Base-by-base conservation (phyloP, 139 green algal species). In the Mesostigma viride region DNA sequence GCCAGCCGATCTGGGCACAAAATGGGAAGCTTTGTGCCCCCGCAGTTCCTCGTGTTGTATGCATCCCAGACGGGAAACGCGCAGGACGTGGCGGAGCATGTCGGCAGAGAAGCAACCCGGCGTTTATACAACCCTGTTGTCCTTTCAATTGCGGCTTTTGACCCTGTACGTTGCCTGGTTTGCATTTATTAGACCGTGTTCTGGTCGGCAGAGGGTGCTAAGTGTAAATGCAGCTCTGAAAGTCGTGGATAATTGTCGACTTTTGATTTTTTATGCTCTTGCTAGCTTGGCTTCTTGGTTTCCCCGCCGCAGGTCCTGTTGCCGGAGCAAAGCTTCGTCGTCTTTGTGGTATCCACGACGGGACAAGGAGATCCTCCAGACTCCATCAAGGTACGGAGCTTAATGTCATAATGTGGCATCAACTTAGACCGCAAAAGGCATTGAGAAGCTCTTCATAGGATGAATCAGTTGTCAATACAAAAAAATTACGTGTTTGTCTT, bases 61-160 rank as follows among this genome's bases (percentile, higher is more conserved):
- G 90, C 78, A 17, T 89, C 83, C 0, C 76, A 96, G 63, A 95
- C 90, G 5, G 90, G 90, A 20, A 95, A 94, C 62, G 88, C 89
- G 1, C 83, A 96, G 86, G 91, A 97, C 75, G 88, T 91, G 1
- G 91, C 91, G 24, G 90, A 97, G 71, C 79, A 77, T 1, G 68
- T 96, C n/a, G 86, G 58, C 0, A 70, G 88, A 0, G 88, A 95
- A 71, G 86, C 82, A 1, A 45, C 45, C 31, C 59, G 62, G 17
- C 72, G 84, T 17, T 68, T 83, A 28, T 87, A 80, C 8, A 14
- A 14, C 56, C 27, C 56, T 64, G 17, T 28, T 56, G 45, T 22
- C 22, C 22, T 56, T 28, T 28, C 22, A 22, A 56, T 56, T 22
- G 45, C 22, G 20, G 22, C 22, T 22, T 56, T 56, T 22, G 45